phyloP scores from a whole-genome alignment of 306 rosid genomes.

The Abrus pulchellus region DNA sequence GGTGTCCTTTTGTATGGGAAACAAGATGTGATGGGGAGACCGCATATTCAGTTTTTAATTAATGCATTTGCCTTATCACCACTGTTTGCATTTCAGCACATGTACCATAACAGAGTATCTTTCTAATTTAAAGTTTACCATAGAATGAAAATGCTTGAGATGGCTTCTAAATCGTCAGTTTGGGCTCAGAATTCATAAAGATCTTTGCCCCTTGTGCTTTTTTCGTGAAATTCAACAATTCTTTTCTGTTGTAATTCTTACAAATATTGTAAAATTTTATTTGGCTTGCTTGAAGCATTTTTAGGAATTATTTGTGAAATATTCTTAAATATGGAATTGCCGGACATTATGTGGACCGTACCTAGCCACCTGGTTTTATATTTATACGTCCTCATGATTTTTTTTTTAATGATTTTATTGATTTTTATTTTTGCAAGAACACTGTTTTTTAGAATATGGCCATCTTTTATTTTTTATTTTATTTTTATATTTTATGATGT shows the following conservation, averaged over 20 bases:
- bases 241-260: conserved; percentile 29
- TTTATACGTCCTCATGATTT: background rate
- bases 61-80: conserved; percentile 1
- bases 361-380: background rate
- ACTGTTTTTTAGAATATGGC: background rate
- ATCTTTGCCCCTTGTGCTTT: conserved; percentile 1
- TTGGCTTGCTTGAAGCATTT: background rate
- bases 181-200: background rate
- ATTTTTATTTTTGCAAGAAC: background rate
- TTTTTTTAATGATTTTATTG: background rate
- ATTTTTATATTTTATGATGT: background rate
- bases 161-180: background rate
- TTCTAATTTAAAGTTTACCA: background rate
- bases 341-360: background rate
- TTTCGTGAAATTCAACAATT: conserved; percentile 18
- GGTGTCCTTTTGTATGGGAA: conserved; percentile 31
- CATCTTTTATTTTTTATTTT: background rate
- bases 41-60: conserved; percentile 2
- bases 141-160: background rate
- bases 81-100: conserved; percentile 31
- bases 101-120: conserved; percentile 10
- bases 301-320: conserved; percentile 22
- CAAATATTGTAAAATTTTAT: conserved; percentile 1
- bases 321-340: background rate
- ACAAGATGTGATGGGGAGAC: conserved; percentile 32